Evolutionary conservation across 345 rosid genomes (phyloP), one percentile per base, ranked within the genome.

Genomic region (Nasturtium officinale): DNA sequence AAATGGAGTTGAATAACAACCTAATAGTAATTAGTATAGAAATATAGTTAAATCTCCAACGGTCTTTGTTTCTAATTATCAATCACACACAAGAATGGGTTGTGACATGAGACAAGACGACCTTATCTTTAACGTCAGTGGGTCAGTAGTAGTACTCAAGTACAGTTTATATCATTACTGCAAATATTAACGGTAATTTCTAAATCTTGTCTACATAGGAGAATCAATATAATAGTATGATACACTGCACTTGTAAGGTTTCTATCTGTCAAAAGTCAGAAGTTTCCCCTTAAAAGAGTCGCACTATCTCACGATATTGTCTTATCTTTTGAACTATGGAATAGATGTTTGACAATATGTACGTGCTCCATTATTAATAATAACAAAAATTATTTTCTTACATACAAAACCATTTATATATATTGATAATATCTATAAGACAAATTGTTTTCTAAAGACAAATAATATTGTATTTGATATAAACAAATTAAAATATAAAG

Each of bases 81-180:
- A 73, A 42, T 73, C 50, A 45, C 65, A 73, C 40, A 33, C 16
- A 75, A 75, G 68, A 51, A 67, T 67, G 62, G 78, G 78, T 50
- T 50, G 68, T 75, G 78, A 59, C 37, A 28, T 40, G 62, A 67
- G 78, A 75, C 78, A 75, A 67, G 78, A 75, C 73, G 67, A 40
- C 61, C 73, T 58, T 75, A 75, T 75, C 78, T 58, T 51, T 51
- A 67, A 51, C 63, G 73, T 67, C 61, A 67, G 73, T 75, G 73
- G 65, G n/a, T n/a, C n/a, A 62, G 46, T 55, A 57, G 53, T 37
- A 38, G 53, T 74, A 29, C 73, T 74, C 78, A 59, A 75, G 78
- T 59, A 75, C 73, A 67, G 47, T 51, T 59, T 23, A 1, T 67
- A 28, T 66, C 54, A 75, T 75, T 58, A 67, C 50, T 50, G 61